phyloP scores from a whole-genome alignment of 2,329 filamentous ascomycete species.

The Penicillium sp. region DNA sequence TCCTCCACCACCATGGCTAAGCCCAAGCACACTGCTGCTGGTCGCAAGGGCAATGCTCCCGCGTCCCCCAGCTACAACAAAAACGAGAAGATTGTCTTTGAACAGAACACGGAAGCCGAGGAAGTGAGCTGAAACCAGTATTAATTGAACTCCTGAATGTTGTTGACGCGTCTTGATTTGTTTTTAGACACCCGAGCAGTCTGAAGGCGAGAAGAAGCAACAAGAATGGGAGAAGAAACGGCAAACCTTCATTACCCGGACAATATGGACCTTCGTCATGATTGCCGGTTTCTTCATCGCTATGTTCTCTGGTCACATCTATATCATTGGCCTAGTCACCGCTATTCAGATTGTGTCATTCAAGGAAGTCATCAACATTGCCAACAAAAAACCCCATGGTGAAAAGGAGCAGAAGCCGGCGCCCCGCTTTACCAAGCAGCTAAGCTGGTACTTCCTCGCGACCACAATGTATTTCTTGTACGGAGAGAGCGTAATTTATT shows the following conservation, averaged over 20 bases:
- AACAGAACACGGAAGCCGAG: conserved; percentile 36
- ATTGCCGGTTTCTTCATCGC: conserved; percentile 87
- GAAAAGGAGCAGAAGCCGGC: conserved; percentile 68
- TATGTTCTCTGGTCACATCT: conserved; percentile 95
- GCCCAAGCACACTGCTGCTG: conserved; percentile 28
- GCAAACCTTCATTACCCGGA: conserved; percentile 93
- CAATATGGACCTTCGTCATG: conserved; percentile 98
- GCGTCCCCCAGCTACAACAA: conserved; percentile 53
- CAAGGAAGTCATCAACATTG: conserved; percentile 98
- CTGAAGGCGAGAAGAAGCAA: conserved; percentile 98
- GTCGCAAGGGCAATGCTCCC: conserved; percentile 43
- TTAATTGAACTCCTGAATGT: not conserved
- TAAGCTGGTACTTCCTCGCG: conserved; percentile 99
- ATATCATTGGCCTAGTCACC: conserved; percentile 91
- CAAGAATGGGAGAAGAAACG: conserved; percentile 96
- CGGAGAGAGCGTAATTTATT: conserved; percentile 98
- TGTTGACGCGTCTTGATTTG: conserved; percentile 5
- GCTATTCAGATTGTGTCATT: conserved; percentile 95
- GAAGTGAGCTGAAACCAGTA: conserved; percentile 27
- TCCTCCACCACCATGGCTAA: conserved; percentile 48
- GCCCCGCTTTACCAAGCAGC: conserved; percentile 80
- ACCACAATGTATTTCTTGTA: conserved; percentile 99
- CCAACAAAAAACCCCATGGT: conserved; percentile 53
- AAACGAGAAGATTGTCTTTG: conserved; percentile 37
- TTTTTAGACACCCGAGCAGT: conserved; percentile 41